Conservation (phyloP, 169 alveolate species). For the Eimeria mitis region DNA sequence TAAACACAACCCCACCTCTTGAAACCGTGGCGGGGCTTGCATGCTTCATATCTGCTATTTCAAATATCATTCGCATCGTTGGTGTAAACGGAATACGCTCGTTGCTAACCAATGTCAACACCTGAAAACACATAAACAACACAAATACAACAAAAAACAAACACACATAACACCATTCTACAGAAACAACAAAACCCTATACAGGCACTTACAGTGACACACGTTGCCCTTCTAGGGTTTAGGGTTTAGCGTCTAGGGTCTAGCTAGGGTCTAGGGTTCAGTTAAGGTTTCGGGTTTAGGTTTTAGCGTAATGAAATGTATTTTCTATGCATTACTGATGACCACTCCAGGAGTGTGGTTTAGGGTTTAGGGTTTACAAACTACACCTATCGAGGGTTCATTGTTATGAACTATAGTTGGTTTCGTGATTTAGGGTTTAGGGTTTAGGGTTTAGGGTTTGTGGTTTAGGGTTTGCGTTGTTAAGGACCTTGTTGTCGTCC, state of each 20-base stretch:
- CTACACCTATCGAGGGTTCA: too few species aligned
- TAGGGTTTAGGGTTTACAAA: not conserved
- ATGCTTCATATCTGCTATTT: slow-evolving; percentile 93
- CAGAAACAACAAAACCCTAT: too few species aligned
- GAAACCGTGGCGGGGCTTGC: slow-evolving; percentile 98
- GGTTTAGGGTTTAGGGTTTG: too few species aligned
- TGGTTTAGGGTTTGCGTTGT: not conserved
- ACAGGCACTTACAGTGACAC: too few species aligned
- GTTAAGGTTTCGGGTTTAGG: not conserved
- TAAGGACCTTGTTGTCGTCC: slow-evolving; percentile 93
- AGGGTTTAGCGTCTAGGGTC: too few species aligned
- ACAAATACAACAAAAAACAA: too few species aligned
- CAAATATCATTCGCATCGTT: slow-evolving; percentile 95
- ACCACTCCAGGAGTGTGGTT: too few species aligned
- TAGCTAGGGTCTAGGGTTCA: not conserved
- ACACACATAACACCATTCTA: too few species aligned
- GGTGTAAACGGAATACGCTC: slow-evolving; percentile 97
- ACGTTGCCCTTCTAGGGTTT: not conserved
- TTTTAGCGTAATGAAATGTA: not conserved
- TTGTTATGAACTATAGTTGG: too few species aligned
- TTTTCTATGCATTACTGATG: too few species aligned
- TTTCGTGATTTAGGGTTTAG: too few species aligned
- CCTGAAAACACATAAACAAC: slow-evolving; percentile 64
- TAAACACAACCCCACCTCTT: slow-evolving; percentile 96
- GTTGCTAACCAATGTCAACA: slow-evolving; percentile 95